These are phyloP conservation scores for Apiotrichum veenhuisii DNA, from an alignment of 1,284 basidiomycete species.

Conservation along the genomic window DNA sequence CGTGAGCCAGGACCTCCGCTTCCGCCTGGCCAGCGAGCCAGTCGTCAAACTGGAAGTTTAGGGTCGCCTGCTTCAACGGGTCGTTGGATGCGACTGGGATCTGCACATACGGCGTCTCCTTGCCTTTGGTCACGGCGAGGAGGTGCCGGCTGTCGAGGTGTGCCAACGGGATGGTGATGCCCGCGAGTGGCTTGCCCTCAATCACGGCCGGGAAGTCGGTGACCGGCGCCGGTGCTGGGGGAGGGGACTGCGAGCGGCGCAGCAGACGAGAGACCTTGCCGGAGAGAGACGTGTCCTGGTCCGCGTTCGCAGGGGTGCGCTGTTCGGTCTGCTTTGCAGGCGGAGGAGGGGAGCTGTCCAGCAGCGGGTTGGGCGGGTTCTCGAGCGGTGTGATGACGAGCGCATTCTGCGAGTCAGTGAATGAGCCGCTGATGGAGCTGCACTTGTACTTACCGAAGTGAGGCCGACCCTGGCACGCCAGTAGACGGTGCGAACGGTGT, in stretches of 20 bases:
- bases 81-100: background rate
- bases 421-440: background rate
- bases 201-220: constrained; percentile 7
- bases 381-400: background rate
- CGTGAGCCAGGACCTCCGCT: background rate
- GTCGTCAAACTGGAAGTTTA: constrained; percentile 7
- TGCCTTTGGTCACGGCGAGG: background rate
- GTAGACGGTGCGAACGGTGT: constrained; percentile 1
- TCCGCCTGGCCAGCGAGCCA: constrained; percentile 6
- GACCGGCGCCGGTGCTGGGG: background rate
- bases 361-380: constrained; percentile 5
- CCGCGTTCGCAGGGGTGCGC: background rate
- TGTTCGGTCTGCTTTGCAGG: too few relatives aligned
- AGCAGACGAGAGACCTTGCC: constrained; percentile 3
- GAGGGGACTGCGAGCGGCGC: background rate
- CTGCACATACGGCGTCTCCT: background rate
- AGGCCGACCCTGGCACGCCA: constrained; percentile 3
- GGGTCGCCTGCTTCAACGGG: background rate
- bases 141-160: constrained; percentile 4
- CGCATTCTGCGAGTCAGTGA: background rate
- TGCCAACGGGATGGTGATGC: constrained; percentile 4
- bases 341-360: background rate
- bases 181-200: constrained; percentile 10
- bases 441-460: background rate
- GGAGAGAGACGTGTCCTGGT: background rate